Conservation (phyloP, 345 rosid genomes). For the Firmiana major region DNA sequence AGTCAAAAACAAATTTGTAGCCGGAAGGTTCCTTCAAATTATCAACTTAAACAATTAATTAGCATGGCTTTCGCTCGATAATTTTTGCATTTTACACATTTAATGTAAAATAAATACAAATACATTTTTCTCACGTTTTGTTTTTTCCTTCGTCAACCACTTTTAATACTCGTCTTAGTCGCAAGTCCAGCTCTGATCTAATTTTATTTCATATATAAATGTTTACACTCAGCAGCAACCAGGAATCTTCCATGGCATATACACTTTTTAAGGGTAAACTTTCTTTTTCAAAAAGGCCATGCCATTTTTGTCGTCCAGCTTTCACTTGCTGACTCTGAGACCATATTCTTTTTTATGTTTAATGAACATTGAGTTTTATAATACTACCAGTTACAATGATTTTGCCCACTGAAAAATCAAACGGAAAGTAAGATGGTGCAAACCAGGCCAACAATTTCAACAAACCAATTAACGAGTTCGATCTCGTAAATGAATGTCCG, state of each 20-base stretch:
- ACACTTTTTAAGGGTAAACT: neutral
- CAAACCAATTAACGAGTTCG: neutral
- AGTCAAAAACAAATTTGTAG: neutral
- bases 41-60: neutral
- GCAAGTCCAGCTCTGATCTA: neutral
- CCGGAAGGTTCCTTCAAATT: neutral
- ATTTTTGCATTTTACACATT: too few species aligned
- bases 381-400: neutral
- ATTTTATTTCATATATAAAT: neutral
- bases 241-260: conserved; percentile 8
- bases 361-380: neutral
- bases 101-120: too few species aligned
- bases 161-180: neutral
- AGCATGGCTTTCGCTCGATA: neutral
- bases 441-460: neutral
- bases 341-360: neutral
- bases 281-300: neutral
- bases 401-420: neutral
- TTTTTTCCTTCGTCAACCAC: neutral
- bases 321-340: neutral
- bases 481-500: neutral
- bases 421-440: neutral
- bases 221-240: neutral
- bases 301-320: too few species aligned
- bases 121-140: neutral